These are phyloP conservation scores for Madurella fahalii DNA, from an alignment of 2,329 filamentous ascomycete species.

Conservation along the genomic window DNA sequence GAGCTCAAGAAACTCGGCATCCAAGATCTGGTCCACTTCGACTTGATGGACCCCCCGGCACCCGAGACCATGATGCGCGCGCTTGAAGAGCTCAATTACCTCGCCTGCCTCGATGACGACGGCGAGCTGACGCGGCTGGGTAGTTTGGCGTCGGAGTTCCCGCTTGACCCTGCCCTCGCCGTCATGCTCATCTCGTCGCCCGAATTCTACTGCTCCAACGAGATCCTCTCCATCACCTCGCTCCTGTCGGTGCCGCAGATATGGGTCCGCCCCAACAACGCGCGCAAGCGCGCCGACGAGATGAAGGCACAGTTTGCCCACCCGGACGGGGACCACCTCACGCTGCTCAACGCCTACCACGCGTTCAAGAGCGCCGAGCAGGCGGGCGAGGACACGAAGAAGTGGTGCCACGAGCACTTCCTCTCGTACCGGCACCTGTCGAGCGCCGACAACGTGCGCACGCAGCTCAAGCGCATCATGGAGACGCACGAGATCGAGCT, in stretches of 20 bases:
- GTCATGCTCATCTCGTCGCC: constrained; percentile 98
- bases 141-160: constrained; percentile 87
- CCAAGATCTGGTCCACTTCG: constrained; percentile 94
- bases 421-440: constrained; percentile 82
- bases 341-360: constrained; percentile 95
- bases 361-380: constrained; percentile 78
- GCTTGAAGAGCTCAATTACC: constrained; percentile 93
- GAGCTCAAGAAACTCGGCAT: constrained; percentile 97
- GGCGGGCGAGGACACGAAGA: constrained; percentile 66
- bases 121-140: constrained; percentile 86
- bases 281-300: constrained; percentile 88
- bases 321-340: constrained; percentile 89
- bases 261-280: constrained; percentile 80
- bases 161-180: constrained; percentile 85
- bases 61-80: constrained; percentile 98
- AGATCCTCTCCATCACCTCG: constrained; percentile 91
- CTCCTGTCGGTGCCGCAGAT: constrained; percentile 92
- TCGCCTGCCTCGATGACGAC: constrained; percentile 94
- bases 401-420: constrained; percentile 98
- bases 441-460: constrained; percentile 89
- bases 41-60: constrained; percentile 96
- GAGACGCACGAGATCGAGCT: constrained; percentile 84
- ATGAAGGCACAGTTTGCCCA: constrained; percentile 96
- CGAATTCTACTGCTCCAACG: constrained; percentile 98
- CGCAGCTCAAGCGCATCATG: constrained; percentile 94